These are phyloP conservation scores for Bullera alba DNA, from an alignment of 768 basidiomycete genomes.

Conservation along the genomic window DNA sequence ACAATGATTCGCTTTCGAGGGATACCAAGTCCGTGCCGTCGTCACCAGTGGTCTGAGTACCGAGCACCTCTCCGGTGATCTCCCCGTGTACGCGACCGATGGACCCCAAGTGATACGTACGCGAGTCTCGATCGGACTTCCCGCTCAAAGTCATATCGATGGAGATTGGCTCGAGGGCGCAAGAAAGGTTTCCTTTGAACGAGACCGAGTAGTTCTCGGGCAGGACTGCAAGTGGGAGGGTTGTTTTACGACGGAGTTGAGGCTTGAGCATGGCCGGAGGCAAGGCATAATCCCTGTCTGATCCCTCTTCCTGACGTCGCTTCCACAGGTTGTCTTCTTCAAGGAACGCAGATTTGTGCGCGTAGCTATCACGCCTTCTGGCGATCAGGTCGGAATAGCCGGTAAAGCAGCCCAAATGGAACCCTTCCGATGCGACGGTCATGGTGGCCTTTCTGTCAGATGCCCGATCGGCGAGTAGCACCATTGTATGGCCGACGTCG, in stretches of 20 bases:
- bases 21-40: constrained; percentile 7
- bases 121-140: neutral
- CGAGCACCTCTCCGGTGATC: constrained; percentile 21
- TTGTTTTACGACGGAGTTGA: constrained; percentile 9
- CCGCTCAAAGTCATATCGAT: constrained; percentile 21
- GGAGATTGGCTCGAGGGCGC: constrained; percentile 23
- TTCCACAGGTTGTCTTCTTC: constrained; percentile 22
- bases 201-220: constrained; percentile 26
- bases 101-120: constrained; percentile 18
- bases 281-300: constrained; percentile 15
- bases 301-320: constrained; percentile 7
- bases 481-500: constrained; percentile 25
- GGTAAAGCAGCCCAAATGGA: constrained; percentile 27
- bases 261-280: constrained; percentile 23
- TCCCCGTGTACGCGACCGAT: constrained; percentile 24
- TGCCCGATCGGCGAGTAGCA: constrained; percentile 20
- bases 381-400: constrained; percentile 24
- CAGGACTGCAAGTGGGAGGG: constrained; percentile 7
- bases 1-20: constrained; percentile 22
- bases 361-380: constrained; percentile 14
- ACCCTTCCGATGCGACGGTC: constrained; percentile 22
- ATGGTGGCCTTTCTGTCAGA: constrained; percentile 24
- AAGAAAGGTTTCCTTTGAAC: constrained; percentile 11
- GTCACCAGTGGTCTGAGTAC: constrained; percentile 5
- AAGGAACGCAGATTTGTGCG: constrained; percentile 19